Percentiles rank a stretch among this genome's conserved stretches.
Conservation (phyloP, 192 early-diverging fungal species). For the Umbelopsis vinacea region DNA sequence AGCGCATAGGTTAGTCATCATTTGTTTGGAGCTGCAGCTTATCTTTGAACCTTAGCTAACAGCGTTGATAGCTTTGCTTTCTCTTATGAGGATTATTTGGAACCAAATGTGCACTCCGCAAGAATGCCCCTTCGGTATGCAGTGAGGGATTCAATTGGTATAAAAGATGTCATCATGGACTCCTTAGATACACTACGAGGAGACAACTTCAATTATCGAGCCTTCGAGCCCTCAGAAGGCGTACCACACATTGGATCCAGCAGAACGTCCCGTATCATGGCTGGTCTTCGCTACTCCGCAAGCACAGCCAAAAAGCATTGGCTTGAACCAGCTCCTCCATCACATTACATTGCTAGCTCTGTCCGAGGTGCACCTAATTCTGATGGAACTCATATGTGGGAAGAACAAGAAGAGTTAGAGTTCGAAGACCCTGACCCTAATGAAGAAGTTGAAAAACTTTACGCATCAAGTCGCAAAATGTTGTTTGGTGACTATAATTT, state of each 20-base stretch:
- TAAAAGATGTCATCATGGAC: conserved; percentile 86
- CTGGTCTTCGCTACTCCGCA: conserved; percentile 55
- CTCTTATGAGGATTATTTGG: conserved; percentile 81
- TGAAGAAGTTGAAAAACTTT: conserved; percentile 50
- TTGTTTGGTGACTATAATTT: conserved; percentile 62
- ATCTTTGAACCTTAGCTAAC: background rate
- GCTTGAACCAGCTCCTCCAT: conserved; percentile 48
- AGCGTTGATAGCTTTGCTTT: conserved; percentile 60
- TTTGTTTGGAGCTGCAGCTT: background rate
- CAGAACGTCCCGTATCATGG: conserved; percentile 62
- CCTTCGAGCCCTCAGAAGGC: conserved; percentile 77
- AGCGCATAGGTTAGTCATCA: conserved; percentile 72
- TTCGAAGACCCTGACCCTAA: conserved; percentile 43
- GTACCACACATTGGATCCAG: conserved; percentile 59
- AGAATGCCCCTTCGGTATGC: conserved; percentile 80
- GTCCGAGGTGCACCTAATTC: conserved; percentile 28
- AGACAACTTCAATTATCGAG: conserved; percentile 74
- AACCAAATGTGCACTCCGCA: conserved; percentile 66
- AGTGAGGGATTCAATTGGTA: conserved; percentile 78
- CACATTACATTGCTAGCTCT: conserved; percentile 19
- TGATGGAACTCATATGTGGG: conserved; percentile 6
- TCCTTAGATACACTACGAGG: conserved; percentile 78
- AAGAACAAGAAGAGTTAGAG: conserved; percentile 27
- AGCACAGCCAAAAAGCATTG: conserved; percentile 59
- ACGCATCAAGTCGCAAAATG: conserved; percentile 43